Conservation (phyloP, 1,284 basidiomycete species). For the Takashimella koratensis region DNA sequence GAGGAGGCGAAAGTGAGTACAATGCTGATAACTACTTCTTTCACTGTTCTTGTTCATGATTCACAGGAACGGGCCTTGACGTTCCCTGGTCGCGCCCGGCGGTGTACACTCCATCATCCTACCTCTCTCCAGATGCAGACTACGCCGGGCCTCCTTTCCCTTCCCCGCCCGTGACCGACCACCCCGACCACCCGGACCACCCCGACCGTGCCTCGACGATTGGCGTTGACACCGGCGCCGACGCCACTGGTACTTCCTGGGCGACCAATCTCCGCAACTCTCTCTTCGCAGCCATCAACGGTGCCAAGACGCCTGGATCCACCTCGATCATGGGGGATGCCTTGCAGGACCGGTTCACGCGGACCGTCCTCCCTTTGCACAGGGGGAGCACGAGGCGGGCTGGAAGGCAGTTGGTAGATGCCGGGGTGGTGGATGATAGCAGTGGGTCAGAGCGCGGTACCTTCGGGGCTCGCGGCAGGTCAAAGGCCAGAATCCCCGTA, state of each 20-base stretch:
- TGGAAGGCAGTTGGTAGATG: background rate
- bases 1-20: too few relatives aligned
- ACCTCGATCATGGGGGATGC: background rate
- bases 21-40: too few relatives aligned
- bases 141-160: constrained; percentile 14
- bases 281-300: constrained; percentile 27
- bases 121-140: constrained; percentile 8
- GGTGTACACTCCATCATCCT: constrained; percentile 3
- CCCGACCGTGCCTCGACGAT: background rate
- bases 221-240: background rate
- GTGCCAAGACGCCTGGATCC: constrained; percentile 5
- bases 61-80: constrained; percentile 7
- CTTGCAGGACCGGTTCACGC: constrained; percentile 24
- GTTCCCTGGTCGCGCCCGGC: constrained; percentile 11
- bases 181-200: background rate
- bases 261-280: constrained; percentile 29
- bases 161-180: constrained; percentile 9
- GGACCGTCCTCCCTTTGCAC: constrained; percentile 20
- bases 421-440: background rate
- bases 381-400: constrained; percentile 12
- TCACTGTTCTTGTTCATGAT: constrained; percentile 1
- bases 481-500: background rate
- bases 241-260: constrained; percentile 14
- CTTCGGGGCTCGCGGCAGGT: too few relatives aligned
- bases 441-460: too few relatives aligned